Base-by-base conservation (phyloP, 2,329 filamentous ascomycete genomes). In the Aspergillus fumigatus region DNA sequence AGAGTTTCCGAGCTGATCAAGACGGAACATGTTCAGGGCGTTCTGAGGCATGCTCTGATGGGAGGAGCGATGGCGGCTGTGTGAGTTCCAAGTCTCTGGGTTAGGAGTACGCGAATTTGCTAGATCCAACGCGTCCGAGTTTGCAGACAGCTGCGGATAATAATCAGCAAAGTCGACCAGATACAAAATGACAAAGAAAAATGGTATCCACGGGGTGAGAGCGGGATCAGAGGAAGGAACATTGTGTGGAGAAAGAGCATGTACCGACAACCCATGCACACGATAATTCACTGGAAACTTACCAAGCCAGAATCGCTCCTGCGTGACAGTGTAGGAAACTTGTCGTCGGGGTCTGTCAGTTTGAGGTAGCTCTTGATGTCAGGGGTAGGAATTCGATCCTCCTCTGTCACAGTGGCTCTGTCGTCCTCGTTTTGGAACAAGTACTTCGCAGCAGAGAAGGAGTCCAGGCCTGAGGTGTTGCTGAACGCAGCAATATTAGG, bases 401-500 rank as follows among this genome's bases (percentile, higher is more conserved):
- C 69, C 43, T 82, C 77, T 55, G 78, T 79, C 54, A 67, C 57
- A 53, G 61, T 64, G 9, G 72, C 65, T 57, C 75, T 73, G 56
- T 92, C 87, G 58, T 92, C 91, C 68, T 92, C 89, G 58, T 89
- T 90, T 66, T 91, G 88, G 70, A 97, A 96, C 40, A 96, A 80
- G 68, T 95, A 96, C 54, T 89, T 87, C 26, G 90, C 84, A 11
- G 90, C 92, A 75, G 94, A 92, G 67, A 91, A 91, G 64, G 90
- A 88, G 60, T 94, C 92, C 56, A 96, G 79, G 41, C 84, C 83
- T n/a, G 68, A 62, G 11, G 59, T 57, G 35, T 62, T 65, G 54
- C 62, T 69, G 53, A 70, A 73, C 19, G 59, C 64, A 41, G 67
- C 64, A 14, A 65, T 56, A 23, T 63, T 69, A 1, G 71, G 64